A percentile compares a stretch with the other conserved stretches of the same genome.
phyloP scores from a whole-genome alignment of 805 yeast species.

The Lipomyces kockii region DNA sequence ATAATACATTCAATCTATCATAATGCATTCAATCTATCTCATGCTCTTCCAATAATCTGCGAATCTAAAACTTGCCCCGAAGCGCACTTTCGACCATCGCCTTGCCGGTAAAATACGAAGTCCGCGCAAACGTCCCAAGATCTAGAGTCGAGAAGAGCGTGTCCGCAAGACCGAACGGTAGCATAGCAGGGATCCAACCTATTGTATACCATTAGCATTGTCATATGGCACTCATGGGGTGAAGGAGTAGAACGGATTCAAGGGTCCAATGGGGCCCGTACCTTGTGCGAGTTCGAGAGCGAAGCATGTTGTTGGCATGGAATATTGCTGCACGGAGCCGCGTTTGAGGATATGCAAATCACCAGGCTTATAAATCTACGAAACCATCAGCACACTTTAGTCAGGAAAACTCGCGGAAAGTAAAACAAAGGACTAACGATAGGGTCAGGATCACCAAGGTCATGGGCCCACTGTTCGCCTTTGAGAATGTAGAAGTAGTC shows the following conservation, averaged over 20 bases:
- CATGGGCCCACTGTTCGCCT: constrained; percentile 79
- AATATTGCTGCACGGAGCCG: constrained; percentile 81
- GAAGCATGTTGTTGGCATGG: constrained; percentile 79
- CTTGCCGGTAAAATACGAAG: constrained; percentile 73
- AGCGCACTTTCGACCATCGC: constrained; percentile 74
- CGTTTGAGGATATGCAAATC: constrained; percentile 77
- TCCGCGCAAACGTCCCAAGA: constrained; percentile 65
- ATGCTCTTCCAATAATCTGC: background rate
- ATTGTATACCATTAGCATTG: background rate
- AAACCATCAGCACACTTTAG: background rate
- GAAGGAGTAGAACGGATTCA: background rate
- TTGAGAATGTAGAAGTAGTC: constrained; percentile 90
- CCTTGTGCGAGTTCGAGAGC: constrained; percentile 96
- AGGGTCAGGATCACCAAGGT: constrained; percentile 63
- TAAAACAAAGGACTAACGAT: constrained; percentile 40
- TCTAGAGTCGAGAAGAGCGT: constrained; percentile 81
- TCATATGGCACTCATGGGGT: background rate
- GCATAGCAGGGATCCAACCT: constrained; percentile 96
- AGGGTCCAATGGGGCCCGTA: constrained; percentile 3
- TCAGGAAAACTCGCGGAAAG: background rate
- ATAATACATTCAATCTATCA: background rate
- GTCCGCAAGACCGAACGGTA: constrained; percentile 92
- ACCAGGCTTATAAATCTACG: constrained; percentile 79
- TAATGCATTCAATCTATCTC: background rate
- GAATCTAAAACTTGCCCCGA: constrained; percentile 66